These are phyloP conservation scores for Dipodascus geniculatus DNA, from an alignment of 805 yeast genomes.

Conservation along the genomic window DNA sequence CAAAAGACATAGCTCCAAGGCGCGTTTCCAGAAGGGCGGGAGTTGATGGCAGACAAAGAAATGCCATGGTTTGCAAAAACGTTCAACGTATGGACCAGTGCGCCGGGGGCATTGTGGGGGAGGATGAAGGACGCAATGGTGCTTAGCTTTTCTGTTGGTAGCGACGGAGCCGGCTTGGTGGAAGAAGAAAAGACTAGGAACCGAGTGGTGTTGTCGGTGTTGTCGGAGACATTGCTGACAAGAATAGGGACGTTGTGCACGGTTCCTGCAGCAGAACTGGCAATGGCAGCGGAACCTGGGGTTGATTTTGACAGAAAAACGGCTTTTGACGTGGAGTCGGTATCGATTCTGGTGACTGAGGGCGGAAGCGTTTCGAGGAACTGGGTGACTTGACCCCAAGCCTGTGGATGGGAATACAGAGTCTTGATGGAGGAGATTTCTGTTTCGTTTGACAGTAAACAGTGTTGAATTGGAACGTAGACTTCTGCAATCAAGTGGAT, in stretches of 20 bases:
- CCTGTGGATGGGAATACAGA: slow-evolving; percentile 92
- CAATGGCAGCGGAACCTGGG: slow-evolving; percentile 53
- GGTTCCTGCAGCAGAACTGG: slow-evolving; percentile 54
- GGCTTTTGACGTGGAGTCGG: slow-evolving; percentile 75
- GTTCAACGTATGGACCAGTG: slow-evolving; percentile 53
- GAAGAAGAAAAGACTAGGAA: slow-evolving; percentile 51
- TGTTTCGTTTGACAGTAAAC: slow-evolving; percentile 35
- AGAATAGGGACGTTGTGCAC: slow-evolving; percentile 47
- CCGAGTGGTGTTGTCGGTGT: slow-evolving; percentile 68
- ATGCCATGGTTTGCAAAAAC: slow-evolving; percentile 43
- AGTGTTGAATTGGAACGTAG: slow-evolving; percentile 73
- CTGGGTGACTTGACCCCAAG: slow-evolving; percentile 80
- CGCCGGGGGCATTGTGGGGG: slow-evolving; percentile 54
- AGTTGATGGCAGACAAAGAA: slow-evolving; percentile 59
- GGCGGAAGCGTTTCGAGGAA: slow-evolving; percentile 35
- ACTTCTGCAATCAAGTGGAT: slow-evolving; percentile 64
- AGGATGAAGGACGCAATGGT: slow-evolving; percentile 58
- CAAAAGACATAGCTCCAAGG: slow-evolving; percentile 81
- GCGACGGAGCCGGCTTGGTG: slow-evolving; percentile 1
- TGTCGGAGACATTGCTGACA: slow-evolving; percentile 54
- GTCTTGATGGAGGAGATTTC: slow-evolving; percentile 36
- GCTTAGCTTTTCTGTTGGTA: slow-evolving; percentile 22
- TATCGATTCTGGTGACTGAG: slow-evolving; percentile 43
- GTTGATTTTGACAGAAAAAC: slow-evolving; percentile 47
- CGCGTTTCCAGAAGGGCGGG: slow-evolving; percentile 57